Conservation (phyloP, 2,329 filamentous ascomycete genomes). For the Aspergillus terreus region DNA sequence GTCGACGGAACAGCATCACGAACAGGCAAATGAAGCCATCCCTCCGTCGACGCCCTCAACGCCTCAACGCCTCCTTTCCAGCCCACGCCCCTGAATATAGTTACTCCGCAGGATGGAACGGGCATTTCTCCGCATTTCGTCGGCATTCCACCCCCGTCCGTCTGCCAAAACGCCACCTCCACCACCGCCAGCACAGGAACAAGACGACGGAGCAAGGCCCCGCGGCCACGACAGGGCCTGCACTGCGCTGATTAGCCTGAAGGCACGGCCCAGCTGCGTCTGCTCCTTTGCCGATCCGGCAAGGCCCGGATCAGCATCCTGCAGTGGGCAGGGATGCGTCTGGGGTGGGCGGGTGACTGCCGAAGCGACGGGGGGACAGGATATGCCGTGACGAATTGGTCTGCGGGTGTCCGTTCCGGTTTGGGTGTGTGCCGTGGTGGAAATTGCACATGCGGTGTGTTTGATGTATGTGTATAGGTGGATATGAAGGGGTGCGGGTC, state of each 20-base stretch:
- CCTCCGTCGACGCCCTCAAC: not conserved
- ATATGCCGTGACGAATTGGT: conserved; percentile 11
- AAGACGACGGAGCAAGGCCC: not conserved
- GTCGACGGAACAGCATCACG: not conserved
- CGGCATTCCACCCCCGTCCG: not conserved
- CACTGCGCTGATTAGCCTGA: not conserved
- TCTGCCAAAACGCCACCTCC: not conserved
- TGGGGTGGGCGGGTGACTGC: not conserved
- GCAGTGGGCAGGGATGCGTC: not conserved
- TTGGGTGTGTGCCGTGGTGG: not conserved
- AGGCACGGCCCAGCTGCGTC: not conserved
- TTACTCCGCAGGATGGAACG: not conserved
- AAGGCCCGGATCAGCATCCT: conserved; percentile 1
- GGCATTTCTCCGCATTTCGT: not conserved
- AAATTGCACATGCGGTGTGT: not conserved
- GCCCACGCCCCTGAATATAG: not conserved
- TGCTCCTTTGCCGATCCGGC: conserved; percentile 5
- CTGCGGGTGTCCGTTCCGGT: not conserved
- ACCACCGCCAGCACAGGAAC: not conserved
- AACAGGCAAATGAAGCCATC: not conserved
- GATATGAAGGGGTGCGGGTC: not conserved
- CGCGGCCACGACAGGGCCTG: not conserved
- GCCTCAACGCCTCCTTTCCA: not conserved
- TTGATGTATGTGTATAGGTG: not conserved
- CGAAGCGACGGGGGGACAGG: not conserved